Evolutionary conservation across 495 filamentous ascomycete genomes (phyloP).

Genomic region (Talaromyces trachyspermus): DNA sequence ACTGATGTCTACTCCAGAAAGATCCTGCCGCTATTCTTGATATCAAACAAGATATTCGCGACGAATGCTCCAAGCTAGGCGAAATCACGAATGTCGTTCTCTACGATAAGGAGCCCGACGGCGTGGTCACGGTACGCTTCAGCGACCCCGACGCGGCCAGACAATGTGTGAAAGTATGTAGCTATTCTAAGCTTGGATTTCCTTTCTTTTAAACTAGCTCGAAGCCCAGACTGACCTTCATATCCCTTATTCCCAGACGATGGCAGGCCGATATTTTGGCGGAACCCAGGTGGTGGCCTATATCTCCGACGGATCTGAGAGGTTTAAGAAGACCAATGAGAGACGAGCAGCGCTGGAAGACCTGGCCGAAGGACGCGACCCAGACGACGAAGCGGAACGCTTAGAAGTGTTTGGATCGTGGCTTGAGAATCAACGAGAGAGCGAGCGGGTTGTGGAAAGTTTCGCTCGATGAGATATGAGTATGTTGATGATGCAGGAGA

Average conservation of each 20-base stretch:
- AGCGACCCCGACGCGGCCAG: slow-evolving; percentile 57
- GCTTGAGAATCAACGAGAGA: slow-evolving; percentile 43
- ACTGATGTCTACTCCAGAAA: too few relatives aligned
- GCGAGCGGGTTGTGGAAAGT: slow-evolving; percentile 21
- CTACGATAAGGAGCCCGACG: slow-evolving; percentile 81
- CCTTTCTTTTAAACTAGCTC: too few relatives aligned
- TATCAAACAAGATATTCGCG: slow-evolving; percentile 88
- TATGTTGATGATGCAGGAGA: not conserved
- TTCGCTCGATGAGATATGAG: slow-evolving; percentile 6
- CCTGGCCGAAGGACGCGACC: slow-evolving; percentile 33
- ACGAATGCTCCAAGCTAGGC: slow-evolving; percentile 82
- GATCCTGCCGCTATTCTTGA: slow-evolving; percentile 79
- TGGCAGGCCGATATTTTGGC: slow-evolving; percentile 77
- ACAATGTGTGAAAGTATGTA: slow-evolving; percentile 57
- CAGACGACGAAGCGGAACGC: slow-evolving; percentile 39
- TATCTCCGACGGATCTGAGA: slow-evolving; percentile 65
- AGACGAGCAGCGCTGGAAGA: slow-evolving; percentile 78
- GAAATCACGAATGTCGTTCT: slow-evolving; percentile 85
- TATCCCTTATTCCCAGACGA: slow-evolving; percentile 45
- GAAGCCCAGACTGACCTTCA: too few relatives aligned
- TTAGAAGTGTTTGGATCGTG: slow-evolving; percentile 50
- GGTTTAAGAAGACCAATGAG: slow-evolving; percentile 89
- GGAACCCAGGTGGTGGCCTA: slow-evolving; percentile 69
- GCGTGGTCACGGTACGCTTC: slow-evolving; percentile 80
- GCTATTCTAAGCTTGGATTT: not conserved